These are phyloP conservation scores for Butyriboletus loyo DNA, from an alignment of 768 basidiomycete genomes.

Conservation along the genomic window DNA sequence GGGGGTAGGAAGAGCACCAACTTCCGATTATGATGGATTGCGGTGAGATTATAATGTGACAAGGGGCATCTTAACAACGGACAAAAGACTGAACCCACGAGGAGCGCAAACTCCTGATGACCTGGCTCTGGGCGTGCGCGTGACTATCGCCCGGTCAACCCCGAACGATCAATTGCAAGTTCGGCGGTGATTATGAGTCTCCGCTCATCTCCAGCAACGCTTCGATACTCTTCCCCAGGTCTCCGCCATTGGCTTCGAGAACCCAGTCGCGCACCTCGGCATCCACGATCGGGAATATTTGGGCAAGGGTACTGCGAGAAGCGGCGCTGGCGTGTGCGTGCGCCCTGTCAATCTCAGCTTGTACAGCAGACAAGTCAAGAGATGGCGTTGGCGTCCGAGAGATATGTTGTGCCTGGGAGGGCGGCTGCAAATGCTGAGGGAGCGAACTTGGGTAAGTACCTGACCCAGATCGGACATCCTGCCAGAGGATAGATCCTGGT, in stretches of 20 bases:
- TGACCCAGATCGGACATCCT: conserved; percentile 21
- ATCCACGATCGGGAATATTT: conserved; percentile 88
- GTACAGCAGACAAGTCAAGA: conserved; percentile 66
- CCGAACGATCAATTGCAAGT: not conserved
- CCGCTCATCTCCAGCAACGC: conserved; percentile 70
- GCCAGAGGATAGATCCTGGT: conserved; percentile 49
- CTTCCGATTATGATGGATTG: conserved; percentile 1
- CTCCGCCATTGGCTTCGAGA: conserved; percentile 83
- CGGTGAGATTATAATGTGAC: not conserved
- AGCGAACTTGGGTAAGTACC: conserved; percentile 16
- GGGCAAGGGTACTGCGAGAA: conserved; percentile 70
- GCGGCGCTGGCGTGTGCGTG: conserved; percentile 72
- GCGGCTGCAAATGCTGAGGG: conserved; percentile 33
- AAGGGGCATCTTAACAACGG: not conserved
- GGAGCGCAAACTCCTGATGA: not conserved
- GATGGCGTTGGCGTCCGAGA: conserved; percentile 69
- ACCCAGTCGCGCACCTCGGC: conserved; percentile 85
- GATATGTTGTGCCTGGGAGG: conserved; percentile 52
- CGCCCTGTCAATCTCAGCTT: conserved; percentile 75
- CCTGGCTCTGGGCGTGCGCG: not conserved
- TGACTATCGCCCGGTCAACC: not conserved
- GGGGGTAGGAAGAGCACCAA: not conserved
- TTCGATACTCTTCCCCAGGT: conserved; percentile 89
- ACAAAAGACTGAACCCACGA: not conserved
- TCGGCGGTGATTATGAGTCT: conserved; percentile 15